Conservation (phyloP, 108 stramenopile species). For the Cyclostephanos tholiformis region DNA sequence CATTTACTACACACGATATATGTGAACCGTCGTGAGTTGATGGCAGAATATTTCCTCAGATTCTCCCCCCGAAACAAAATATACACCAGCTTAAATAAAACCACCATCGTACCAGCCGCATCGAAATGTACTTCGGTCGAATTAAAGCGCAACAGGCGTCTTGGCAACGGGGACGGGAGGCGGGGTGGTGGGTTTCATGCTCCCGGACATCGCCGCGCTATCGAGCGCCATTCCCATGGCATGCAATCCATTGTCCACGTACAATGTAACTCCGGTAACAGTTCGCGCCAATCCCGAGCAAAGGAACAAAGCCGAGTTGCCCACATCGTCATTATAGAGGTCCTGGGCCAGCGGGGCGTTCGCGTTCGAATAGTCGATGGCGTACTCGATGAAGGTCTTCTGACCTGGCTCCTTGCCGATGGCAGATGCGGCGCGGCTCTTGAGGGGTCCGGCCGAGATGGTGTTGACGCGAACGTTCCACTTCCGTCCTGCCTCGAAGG, state of each 20-base stretch:
- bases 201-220: constrained; percentile 66
- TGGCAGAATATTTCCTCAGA: too few relatives aligned
- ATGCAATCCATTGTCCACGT: constrained; percentile 92
- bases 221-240: constrained; percentile 94
- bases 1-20: too few relatives aligned
- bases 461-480: constrained; percentile 94
- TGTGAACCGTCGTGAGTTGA: too few relatives aligned
- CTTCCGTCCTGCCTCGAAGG: constrained; percentile 97
- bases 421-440: constrained; percentile 93
- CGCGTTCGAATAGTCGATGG: constrained; percentile 96
- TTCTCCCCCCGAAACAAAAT: too few relatives aligned
- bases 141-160: too few relatives aligned
- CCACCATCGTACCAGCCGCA: too few relatives aligned
- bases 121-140: too few relatives aligned
- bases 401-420: constrained; percentile 92
- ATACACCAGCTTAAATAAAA: too few relatives aligned
- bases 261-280: constrained; percentile 92
- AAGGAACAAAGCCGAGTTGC: constrained; percentile 90
- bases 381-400: constrained; percentile 98
- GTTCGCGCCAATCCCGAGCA: constrained; percentile 89
- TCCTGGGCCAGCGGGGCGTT: constrained; percentile 96
- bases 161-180: too few relatives aligned
- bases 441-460: constrained; percentile 97
- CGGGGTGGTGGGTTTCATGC: constrained; percentile 8
- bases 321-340: constrained; percentile 98